Percentiles rank a stretch among this genome's conserved stretches.
Evolutionary conservation across 371 early-diverging fungal species (phyloP).

Genomic region (Mortierella sp.): DNA sequence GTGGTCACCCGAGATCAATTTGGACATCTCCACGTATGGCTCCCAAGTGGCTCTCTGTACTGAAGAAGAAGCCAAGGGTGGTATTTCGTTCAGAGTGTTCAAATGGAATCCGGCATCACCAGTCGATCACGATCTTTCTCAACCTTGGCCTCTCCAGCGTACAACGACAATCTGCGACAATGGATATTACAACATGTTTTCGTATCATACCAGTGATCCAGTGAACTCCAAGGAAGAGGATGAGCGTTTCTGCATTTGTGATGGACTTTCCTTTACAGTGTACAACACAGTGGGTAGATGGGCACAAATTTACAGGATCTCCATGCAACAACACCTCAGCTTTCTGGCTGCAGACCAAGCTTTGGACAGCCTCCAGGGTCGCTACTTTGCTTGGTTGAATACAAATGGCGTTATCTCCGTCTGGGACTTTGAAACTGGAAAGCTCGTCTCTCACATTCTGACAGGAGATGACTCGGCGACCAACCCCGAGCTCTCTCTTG

Average conservation of each 20-base stretch:
- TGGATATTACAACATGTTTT: not conserved
- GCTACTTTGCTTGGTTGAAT: slow-evolving; percentile 14
- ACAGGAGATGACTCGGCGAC: not conserved
- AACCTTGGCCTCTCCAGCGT: not conserved
- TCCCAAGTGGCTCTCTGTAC: slow-evolving; percentile 1
- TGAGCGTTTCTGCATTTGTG: slow-evolving; percentile 8
- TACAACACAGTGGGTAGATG: slow-evolving; percentile 11
- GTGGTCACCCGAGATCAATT: not conserved
- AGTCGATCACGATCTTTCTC: not conserved
- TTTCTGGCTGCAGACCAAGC: not conserved
- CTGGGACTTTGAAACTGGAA: slow-evolving; percentile 23
- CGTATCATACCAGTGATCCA: not conserved
- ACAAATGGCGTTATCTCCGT: slow-evolving; percentile 6
- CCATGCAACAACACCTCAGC: not conserved
- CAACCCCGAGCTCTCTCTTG: not conserved
- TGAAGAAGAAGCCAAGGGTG: not conserved
- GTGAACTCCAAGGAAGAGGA: not conserved
- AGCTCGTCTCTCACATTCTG: slow-evolving; percentile 7
- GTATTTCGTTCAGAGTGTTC: slow-evolving; percentile 9
- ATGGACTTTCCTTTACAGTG: not conserved
- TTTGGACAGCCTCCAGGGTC: not conserved
- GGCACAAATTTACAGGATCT: slow-evolving; percentile 1
- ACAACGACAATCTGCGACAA: not conserved
- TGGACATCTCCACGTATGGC: slow-evolving; percentile 3
- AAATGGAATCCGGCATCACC: not conserved